Evolutionary conservation across 2,329 filamentous ascomycete genomes (phyloP), one percentile per base, ranked within the genome.

Genomic region (Ceratocystiopsis brevicomis): DNA sequence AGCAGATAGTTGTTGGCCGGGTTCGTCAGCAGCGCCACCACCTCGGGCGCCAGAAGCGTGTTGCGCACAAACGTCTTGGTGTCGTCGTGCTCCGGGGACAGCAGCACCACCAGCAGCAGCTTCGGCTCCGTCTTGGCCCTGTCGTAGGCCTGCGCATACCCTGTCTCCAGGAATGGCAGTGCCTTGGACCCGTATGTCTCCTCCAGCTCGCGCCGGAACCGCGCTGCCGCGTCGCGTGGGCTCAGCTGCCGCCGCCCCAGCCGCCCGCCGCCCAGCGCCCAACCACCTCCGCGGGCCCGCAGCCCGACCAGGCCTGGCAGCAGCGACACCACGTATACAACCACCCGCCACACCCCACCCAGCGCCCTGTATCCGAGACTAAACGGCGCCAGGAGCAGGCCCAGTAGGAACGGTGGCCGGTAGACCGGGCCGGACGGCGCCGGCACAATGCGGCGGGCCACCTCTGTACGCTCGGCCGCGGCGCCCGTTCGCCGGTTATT

Each of bases 1-100:
- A 98, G 61, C 34, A 96, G 66, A 30, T 95, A 73, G 55, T 88
- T 81, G 59, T 86, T 86, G 33, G 68, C 61, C 1, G 81, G 73
- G 47, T 88, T 73, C 49, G 76, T 78, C 52, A 96, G 59, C 53
- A 85, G 93, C 6, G 68, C 63, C 12, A 78, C 67, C 3, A 95
- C 77, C 38, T 87, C 78, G 1, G 74, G 71, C 1, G 79, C 71
- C 9, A 95, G 70, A 0, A 98, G 69, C 0, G 86, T 95, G 21
- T 93, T 79, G 37, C 74, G 74, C 47, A 87, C 74, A 62, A 93
- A 98, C 1, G 71, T 67, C 18, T 76, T 70, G 1, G 83, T 96
- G 53, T 96, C 86, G 55, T 98, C 90, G 59, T 98, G 88, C 59
- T 96, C 90, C 0, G 87, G 85, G 1, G 87, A 92, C 43, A 94